Conservation (phyloP, 179 eudicot genomes). For the Heliamphora pulchella region DNA sequence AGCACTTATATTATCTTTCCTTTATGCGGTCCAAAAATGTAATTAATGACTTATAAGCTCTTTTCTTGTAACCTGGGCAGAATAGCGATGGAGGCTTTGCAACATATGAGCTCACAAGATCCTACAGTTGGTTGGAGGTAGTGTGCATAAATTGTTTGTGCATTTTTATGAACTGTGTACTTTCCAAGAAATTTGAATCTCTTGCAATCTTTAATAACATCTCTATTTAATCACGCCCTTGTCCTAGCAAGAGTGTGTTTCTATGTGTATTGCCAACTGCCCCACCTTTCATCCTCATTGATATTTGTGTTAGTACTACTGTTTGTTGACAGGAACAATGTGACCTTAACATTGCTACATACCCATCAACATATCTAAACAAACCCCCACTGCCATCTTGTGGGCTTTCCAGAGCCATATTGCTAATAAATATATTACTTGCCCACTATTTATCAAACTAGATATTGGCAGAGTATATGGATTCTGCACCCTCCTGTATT, state of each 20-base stretch:
- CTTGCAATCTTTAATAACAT: neutral
- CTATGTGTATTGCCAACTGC: neutral
- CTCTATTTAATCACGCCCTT: neutral
- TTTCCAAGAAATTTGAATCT: neutral
- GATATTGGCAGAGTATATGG: neutral
- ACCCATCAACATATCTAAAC: neutral
- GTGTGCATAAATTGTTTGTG: neutral
- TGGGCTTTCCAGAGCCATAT: neutral
- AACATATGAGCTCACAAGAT: slow-evolving; percentile 70
- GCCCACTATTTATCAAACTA: neutral
- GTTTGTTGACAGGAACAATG: neutral
- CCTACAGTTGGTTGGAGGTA: slow-evolving; percentile 72
- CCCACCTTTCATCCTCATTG: neutral
- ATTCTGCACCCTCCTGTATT: neutral
- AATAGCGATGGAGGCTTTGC: slow-evolving; percentile 61
- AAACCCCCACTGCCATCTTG: neutral
- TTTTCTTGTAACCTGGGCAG: slow-evolving; percentile 24
- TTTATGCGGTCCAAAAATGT: neutral
- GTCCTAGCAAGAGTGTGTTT: neutral
- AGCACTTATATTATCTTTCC: neutral
- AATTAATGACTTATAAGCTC: neutral
- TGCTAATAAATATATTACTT: neutral
- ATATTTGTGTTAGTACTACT: neutral
- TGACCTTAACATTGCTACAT: too few species aligned
- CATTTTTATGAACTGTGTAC: neutral